Conservation (phyloP, 2,329 filamentous ascomycete genomes). For the Pseudogymnoascus sp. region DNA sequence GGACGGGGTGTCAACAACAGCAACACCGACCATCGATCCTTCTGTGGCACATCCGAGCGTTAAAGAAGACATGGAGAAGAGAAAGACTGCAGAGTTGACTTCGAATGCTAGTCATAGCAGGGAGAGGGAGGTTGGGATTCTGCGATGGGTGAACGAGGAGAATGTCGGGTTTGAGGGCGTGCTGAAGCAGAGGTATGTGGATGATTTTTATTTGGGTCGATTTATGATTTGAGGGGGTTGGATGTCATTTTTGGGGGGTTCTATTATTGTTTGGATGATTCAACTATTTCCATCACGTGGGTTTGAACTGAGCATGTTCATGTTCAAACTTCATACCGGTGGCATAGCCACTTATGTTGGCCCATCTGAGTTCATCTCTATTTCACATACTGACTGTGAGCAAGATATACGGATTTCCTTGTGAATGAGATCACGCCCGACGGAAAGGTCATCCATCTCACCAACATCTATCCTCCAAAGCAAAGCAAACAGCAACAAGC, state of each 20-base stretch:
- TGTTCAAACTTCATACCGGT: neutral
- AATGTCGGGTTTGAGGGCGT: slow-evolving; percentile 53
- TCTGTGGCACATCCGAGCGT: neutral
- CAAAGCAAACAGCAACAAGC: neutral
- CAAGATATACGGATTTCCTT: slow-evolving; percentile 63
- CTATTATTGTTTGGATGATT: neutral
- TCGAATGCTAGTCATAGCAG: slow-evolving; percentile 8
- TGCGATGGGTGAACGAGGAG: slow-evolving; percentile 50
- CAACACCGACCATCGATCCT: slow-evolving; percentile 2
- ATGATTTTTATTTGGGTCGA: neutral
- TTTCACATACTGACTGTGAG: neutral
- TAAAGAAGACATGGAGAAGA: slow-evolving; percentile 5
- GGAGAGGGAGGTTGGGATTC: slow-evolving; percentile 47
- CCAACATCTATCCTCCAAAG: slow-evolving; percentile 23
- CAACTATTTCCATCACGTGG: neutral
- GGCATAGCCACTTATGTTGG: neutral
- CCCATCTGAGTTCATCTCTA: neutral
- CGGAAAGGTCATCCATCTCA: slow-evolving; percentile 56
- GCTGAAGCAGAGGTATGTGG: slow-evolving; percentile 54
- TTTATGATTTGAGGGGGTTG: neutral
- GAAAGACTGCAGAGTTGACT: neutral
- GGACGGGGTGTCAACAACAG: neutral
- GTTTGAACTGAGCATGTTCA: neutral
- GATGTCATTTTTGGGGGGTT: neutral
- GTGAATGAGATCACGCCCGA: slow-evolving; percentile 62